Conservation (phyloP, 208 protist species). For the Acanthamoeba rhysodes region DNA sequence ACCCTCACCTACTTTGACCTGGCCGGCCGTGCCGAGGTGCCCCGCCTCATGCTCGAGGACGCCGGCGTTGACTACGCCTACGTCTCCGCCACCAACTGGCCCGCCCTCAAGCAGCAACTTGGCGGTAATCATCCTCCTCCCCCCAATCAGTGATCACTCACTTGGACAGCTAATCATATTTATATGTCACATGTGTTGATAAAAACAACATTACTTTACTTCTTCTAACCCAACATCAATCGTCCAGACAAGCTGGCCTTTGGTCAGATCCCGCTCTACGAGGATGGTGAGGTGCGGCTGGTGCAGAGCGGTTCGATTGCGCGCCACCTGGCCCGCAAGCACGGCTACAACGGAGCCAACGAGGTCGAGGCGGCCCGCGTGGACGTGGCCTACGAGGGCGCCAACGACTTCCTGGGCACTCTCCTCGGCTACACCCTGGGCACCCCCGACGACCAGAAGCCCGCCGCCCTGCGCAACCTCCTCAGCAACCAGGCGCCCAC, state of each 20-base stretch:
- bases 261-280: conserved; percentile 29
- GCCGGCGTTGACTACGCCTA: conserved; percentile 18
- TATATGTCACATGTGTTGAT: too few relatives aligned
- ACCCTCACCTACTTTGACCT: conserved; percentile 42
- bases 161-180: too few relatives aligned
- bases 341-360: conserved; percentile 64
- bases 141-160: neutral
- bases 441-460: conserved; percentile 13
- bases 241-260: conserved; percentile 14
- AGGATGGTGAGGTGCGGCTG: neutral
- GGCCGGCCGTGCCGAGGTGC: conserved; percentile 12
- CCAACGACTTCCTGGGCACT: neutral
- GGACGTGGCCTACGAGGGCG: conserved; percentile 13
- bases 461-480: neutral
- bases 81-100: conserved; percentile 7
- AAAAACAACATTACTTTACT: too few relatives aligned
- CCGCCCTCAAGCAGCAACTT: neutral
- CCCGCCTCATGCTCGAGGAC: conserved; percentile 12
- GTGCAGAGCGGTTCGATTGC: conserved; percentile 23
- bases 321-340: conserved; percentile 43
- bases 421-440: neutral
- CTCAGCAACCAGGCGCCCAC: neutral
- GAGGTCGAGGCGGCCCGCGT: neutral
- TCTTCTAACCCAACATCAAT: too few relatives aligned
- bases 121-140: neutral